These are phyloP conservation scores for Russula lepida DNA, from an alignment of 768 basidiomycete species.

Conservation along the genomic window DNA sequence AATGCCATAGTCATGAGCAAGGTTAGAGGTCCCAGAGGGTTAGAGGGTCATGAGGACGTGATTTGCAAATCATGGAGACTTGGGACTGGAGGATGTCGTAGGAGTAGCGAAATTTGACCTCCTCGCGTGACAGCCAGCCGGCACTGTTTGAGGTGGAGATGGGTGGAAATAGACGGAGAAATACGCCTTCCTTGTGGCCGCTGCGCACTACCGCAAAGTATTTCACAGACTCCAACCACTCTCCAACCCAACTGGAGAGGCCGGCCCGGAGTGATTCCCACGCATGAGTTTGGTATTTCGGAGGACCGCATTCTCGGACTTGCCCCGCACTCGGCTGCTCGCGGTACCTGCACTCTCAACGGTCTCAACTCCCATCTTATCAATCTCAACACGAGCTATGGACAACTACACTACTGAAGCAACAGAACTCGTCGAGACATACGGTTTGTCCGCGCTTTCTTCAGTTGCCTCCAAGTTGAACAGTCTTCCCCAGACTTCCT, in stretches of 20 bases:
- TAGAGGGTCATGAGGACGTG: slow-evolving; percentile 44
- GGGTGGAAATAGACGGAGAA: slow-evolving; percentile 70
- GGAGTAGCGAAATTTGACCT: slow-evolving; percentile 66
- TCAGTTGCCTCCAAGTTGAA: neutral
- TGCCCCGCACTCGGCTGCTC: neutral
- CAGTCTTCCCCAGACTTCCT: slow-evolving; percentile 65
- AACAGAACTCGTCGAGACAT: slow-evolving; percentile 90
- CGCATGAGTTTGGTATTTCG: neutral
- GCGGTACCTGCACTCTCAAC: neutral
- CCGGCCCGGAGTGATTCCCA: neutral
- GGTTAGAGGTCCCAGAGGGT: slow-evolving; percentile 68
- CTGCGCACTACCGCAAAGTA: slow-evolving; percentile 78
- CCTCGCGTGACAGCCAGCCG: slow-evolving; percentile 22
- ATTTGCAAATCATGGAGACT: slow-evolving; percentile 57
- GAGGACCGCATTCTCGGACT: too few species aligned
- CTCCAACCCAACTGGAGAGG: too few species aligned
- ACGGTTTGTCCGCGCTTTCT: slow-evolving; percentile 44
- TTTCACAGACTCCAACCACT: slow-evolving; percentile 67
- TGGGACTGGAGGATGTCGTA: slow-evolving; percentile 28
- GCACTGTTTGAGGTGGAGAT: too few species aligned
- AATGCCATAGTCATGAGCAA: slow-evolving; percentile 80
- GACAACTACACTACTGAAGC: slow-evolving; percentile 72
- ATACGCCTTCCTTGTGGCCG: slow-evolving; percentile 69
- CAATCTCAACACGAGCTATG: slow-evolving; percentile 33
- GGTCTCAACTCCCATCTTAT: neutral